phyloP scores from a whole-genome alignment of 2,329 filamentous ascomycete species.

The Venturiaceae sp. region DNA sequence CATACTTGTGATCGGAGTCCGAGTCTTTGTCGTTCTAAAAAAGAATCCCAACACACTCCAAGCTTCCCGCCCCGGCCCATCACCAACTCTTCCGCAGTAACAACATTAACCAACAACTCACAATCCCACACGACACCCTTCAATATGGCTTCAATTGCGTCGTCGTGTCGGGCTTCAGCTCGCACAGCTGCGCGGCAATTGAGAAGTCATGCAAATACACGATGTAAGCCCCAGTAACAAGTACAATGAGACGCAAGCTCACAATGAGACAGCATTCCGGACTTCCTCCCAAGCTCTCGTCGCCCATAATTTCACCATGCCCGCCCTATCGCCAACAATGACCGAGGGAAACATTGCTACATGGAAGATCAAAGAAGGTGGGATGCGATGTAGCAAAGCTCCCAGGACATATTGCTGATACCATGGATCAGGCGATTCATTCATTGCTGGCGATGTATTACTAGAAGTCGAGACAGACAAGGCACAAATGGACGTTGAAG shows the following conservation, averaged over 20 bases:
- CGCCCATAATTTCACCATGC: slow-evolving; percentile 85
- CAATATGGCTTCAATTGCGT: slow-evolving; percentile 56
- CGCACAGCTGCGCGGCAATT: slow-evolving; percentile 47
- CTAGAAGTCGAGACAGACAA: slow-evolving; percentile 93
- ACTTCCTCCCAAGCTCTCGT: slow-evolving; percentile 55
- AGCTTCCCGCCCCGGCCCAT: slow-evolving; percentile 4
- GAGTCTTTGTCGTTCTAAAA: background rate
- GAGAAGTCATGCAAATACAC: slow-evolving; percentile 42
- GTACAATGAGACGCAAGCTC: slow-evolving; percentile 9
- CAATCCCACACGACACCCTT: background rate
- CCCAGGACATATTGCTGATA: slow-evolving; percentile 10
- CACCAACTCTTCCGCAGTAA: no score
- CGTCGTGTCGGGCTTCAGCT: slow-evolving; percentile 54
- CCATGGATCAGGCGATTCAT: slow-evolving; percentile 51
- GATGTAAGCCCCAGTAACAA: slow-evolving; percentile 40
- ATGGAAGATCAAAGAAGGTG: slow-evolving; percentile 78
- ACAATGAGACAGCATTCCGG: slow-evolving; percentile 45
- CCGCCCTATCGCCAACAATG: slow-evolving; percentile 85
- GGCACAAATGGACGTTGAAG: slow-evolving; percentile 90
- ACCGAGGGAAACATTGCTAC: slow-evolving; percentile 81
- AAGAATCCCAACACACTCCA: background rate
- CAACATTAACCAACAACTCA: background rate
- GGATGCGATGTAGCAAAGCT: background rate
- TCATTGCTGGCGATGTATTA: slow-evolving; percentile 73
- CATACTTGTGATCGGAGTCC: background rate